Base-by-base conservation (phyloP, 2,329 filamentous ascomycete species). In the Helminthosporium solani region DNA sequence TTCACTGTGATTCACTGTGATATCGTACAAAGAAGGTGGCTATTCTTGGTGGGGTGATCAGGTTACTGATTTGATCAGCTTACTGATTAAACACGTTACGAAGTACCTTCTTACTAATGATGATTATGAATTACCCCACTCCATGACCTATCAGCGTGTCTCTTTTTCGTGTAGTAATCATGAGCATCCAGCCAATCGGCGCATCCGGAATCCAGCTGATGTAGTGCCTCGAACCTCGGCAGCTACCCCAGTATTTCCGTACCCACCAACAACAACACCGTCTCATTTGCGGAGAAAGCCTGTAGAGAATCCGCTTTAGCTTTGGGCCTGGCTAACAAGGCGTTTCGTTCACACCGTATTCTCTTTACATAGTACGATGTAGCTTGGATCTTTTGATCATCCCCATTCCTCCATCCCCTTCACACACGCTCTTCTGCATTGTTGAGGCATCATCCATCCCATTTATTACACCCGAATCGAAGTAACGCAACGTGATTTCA, bases 181-280 rank as follows among this genome's bases (percentile, higher is more conserved):
- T 12, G 33, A 18, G 7, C 9, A 3, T 39, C 18, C 15, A n/a
- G n/a, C 43, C 43, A 46, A 46, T 46, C 16, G 28, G 34, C 34
- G 43, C 19, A 18, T 14, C 18, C 23, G n/a, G 21, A 46, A 46
- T 18, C n/a, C 38, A 18, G 28, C 28, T 31, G 28, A 31, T 31
- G 28, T 12, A 31, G 23, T 6, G 21, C 41, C 19, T 31, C 33
- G 43, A 41, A 42, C 44, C 44, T 46, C 44, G 44, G 44, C 39
- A 36, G 38, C 39, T 35, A 33, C 18, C 36, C 44, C 38, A 42
- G 44, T 31, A 35, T 41, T 18, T 25, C n/a, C 18, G 23, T 14
- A 8, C 12, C 21, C 33, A 27, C 34, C 30, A 12, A 45, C 19
- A n/a, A 9, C 36, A 45, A n/a, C n/a, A n/a, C n/a, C 27, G 8